Base-by-base conservation (phyloP, 345 rosid species). In the Passiflora organensis region DNA sequence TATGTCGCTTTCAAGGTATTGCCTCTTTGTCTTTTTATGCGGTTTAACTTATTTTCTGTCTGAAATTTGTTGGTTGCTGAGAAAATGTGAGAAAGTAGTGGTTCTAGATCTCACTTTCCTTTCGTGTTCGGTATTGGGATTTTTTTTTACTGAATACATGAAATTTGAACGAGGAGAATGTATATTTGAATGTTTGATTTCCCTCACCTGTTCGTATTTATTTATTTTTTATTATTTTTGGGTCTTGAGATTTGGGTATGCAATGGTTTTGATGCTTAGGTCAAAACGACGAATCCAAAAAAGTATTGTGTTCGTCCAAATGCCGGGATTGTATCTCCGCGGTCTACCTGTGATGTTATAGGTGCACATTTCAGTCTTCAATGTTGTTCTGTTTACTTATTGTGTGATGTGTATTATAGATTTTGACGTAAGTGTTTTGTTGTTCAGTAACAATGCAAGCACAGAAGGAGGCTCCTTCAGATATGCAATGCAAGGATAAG, bases 231-330 rank as follows among this genome's bases (percentile, higher is more conserved):
- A 57, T 53, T 56, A 39, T 25, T 10, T 32, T 55, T 23, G 53
- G 43, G 10, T 38, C 39, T 36, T 4, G 59, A 43, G 44, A 6
- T 19, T n/a, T 56, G 11, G 42, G 32, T 20, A 25, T 52, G 34
- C 5, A 13, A 32, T 66, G 11, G 57, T 59, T 50, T 45, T 58
- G 63, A 0, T 74, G 58, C 55, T 72, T 72, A 86, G 95, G 90
- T 86, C 71, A 86, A 86, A 68, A 83, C 95, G 10, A 86, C 95
- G 2, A 86, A 86, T 67, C 95, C 95, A 0, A 83, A 83, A 68
- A 86, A 86, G 74, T 86, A 86, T 42, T 86, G 87, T 39, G 95
- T 86, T 58, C 87, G 90, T 13, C 95, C 95, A 3, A 86, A 86
- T 63, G 74, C 90, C 2, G 95, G 90, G 70, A 48, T 86, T 10